Evolutionary conservation across 305 asterid genomes (phyloP).

Genomic region (Fraxinus greggii): DNA sequence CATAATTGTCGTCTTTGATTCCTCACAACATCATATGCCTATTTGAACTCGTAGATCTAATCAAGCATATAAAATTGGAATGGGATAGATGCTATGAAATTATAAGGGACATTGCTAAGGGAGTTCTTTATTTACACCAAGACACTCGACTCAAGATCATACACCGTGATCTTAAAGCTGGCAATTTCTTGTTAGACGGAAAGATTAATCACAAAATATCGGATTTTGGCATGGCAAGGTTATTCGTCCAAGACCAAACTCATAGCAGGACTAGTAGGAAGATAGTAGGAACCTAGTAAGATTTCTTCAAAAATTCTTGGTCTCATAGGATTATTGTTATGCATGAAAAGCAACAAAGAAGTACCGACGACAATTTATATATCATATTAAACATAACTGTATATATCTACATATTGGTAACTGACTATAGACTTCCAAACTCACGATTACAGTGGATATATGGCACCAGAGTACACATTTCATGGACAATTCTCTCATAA

Average conservation of each 20-base stretch:
- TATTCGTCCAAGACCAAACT: conserved; percentile 33
- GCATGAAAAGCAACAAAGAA: too few relatives aligned
- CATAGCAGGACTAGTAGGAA: conserved; percentile 32
- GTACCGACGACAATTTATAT: too few relatives aligned
- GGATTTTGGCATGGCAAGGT: conserved; percentile 48
- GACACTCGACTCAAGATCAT: conserved; percentile 42
- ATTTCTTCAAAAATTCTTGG: neutral
- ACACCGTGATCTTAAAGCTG: conserved; percentile 46
- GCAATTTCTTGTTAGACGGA: conserved; percentile 41
- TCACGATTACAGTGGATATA: conserved; percentile 38
- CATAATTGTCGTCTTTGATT: neutral
- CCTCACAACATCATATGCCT: neutral
- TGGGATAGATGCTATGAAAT: conserved; percentile 45
- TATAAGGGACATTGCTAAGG: conserved; percentile 40
- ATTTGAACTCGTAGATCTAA: conserved; percentile 26
- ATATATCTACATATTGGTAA: too few relatives aligned
- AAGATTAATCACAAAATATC: conserved; percentile 43
- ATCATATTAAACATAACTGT: too few relatives aligned
- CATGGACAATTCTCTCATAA: conserved; percentile 36
- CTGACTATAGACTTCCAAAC: neutral
- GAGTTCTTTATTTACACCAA: conserved; percentile 46
- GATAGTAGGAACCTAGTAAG: conserved; percentile 50
- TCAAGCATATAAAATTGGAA: conserved; percentile 21
- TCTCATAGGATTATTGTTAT: neutral
- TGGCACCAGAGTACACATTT: conserved; percentile 47